Percentiles rank a stretch among this genome's conserved stretches.
Conservation (phyloP, 2,329 filamentous ascomycete genomes). For the Knufia petricola region DNA sequence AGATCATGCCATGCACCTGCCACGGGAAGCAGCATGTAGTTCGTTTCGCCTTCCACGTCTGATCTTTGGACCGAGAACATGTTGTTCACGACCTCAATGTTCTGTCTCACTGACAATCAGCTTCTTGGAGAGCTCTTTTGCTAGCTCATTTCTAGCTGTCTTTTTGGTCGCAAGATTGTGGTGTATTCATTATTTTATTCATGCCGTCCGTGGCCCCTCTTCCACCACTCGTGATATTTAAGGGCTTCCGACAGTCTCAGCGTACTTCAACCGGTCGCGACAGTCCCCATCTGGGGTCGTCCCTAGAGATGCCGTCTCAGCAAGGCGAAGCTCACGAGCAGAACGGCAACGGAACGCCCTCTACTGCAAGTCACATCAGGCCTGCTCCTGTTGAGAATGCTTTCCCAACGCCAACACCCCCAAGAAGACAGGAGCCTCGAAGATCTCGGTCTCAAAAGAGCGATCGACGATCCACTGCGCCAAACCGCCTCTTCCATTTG, state of each 20-base stretch:
- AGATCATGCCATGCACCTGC: neutral
- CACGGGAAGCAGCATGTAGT: conserved; percentile 2
- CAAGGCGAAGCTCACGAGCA: neutral
- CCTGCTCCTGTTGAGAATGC: conserved; percentile 17
- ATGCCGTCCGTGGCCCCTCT: neutral
- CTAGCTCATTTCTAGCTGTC: neutral
- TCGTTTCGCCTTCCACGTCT: neutral
- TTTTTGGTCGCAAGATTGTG: conserved; percentile 2
- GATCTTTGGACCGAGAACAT: neutral
- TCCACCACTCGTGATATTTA: neutral
- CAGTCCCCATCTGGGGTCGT: neutral
- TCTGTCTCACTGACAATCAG: no score
- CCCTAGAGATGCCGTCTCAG: neutral
- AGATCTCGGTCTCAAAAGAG: conserved; percentile 12
- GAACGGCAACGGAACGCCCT: conserved; percentile 6
- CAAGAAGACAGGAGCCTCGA: conserved; percentile 8
- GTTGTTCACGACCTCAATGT: neutral
- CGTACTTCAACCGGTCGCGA: neutral
- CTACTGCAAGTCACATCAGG: conserved; percentile 9
- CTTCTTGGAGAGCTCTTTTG: conserved; percentile 6
- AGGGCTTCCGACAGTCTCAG: neutral
- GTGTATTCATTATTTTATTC: neutral
- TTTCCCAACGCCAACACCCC: conserved; percentile 19
- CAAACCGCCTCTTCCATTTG: conserved; percentile 10
- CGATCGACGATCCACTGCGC: conserved; percentile 14